These are phyloP conservation scores for Camptophora hylomeconis DNA, from an alignment of 2,329 filamentous ascomycete species.

Conservation along the genomic window DNA sequence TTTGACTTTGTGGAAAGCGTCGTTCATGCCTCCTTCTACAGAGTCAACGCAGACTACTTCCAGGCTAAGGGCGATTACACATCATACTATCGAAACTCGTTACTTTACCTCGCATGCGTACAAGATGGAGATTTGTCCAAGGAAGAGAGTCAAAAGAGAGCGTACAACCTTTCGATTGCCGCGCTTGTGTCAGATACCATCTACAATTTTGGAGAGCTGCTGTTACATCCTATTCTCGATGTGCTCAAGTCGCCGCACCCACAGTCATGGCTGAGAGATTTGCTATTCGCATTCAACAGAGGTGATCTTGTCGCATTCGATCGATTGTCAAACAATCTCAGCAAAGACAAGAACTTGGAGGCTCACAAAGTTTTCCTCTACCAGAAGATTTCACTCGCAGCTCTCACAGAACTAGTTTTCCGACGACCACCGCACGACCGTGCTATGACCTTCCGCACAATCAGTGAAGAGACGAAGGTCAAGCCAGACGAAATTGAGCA, in stretches of 20 bases:
- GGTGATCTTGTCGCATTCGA: constrained; percentile 85
- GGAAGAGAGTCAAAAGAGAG: constrained; percentile 65
- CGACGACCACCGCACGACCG: constrained; percentile 89
- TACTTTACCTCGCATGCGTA: constrained; percentile 94
- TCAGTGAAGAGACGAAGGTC: constrained; percentile 86
- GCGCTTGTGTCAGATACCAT: constrained; percentile 88
- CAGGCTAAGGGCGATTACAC: constrained; percentile 86
- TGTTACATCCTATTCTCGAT: constrained; percentile 90
- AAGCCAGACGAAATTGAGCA: constrained; percentile 88
- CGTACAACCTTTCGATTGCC: constrained; percentile 85
- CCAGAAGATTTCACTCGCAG: constrained; percentile 96
- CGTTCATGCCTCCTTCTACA: constrained; percentile 93
- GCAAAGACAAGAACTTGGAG: constrained; percentile 64
- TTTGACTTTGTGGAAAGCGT: constrained; percentile 94
- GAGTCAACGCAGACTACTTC: constrained; percentile 89
- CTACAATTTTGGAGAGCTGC: constrained; percentile 99
- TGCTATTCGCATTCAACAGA: constrained; percentile 96
- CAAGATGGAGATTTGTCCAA: constrained; percentile 62
- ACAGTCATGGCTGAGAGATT: constrained; percentile 78
- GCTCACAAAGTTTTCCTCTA: constrained; percentile 74
- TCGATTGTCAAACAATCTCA: constrained; percentile 65
- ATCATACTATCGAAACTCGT: constrained; percentile 91
- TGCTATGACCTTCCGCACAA: constrained; percentile 80
- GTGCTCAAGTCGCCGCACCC: constrained; percentile 52
- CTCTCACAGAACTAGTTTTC: constrained; percentile 92